Conservation (phyloP, 768 basidiomycete species). For the Macrocybe gigantea region DNA sequence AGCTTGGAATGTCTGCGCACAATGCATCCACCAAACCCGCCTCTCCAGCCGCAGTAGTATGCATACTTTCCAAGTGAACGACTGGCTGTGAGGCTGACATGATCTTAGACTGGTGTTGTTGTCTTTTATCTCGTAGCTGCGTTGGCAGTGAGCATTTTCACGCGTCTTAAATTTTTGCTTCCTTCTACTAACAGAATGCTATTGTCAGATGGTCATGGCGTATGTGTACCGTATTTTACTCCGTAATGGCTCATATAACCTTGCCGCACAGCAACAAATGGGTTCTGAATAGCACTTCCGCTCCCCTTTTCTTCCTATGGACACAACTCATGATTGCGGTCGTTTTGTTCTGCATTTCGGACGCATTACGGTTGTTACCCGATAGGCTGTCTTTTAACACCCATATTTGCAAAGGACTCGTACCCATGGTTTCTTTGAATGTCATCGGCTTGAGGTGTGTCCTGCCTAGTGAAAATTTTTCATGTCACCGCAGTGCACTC, state of each 20-base stretch:
- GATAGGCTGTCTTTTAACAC: conserved; percentile 60
- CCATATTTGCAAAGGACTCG: conserved; percentile 64
- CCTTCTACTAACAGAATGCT: background rate
- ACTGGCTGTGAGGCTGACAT: background rate
- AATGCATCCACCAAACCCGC: conserved; percentile 23
- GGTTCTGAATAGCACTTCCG: conserved; percentile 71
- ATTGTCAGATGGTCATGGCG: conserved; percentile 83
- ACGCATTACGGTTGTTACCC: conserved; percentile 58
- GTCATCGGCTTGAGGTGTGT: conserved; percentile 76
- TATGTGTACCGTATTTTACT: conserved; percentile 23
- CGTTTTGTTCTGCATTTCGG: conserved; percentile 61
- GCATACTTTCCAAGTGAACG: conserved; percentile 8
- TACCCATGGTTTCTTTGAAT: conserved; percentile 71
- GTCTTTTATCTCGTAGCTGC: conserved; percentile 88
- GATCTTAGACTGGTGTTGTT: conserved; percentile 61
- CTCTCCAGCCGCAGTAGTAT: conserved; percentile 42
- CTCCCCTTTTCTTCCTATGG: conserved; percentile 85
- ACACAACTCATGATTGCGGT: conserved; percentile 78
- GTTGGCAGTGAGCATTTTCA: conserved; percentile 57
- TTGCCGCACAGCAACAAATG: conserved; percentile 69
- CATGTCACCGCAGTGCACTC: background rate
- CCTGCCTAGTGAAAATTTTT: background rate
- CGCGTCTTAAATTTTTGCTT: background rate
- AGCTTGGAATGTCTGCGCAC: conserved; percentile 18
- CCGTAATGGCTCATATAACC: conserved; percentile 1